Conservation (phyloP, 441 rosid species). For the Arabidopsis hybrid region DNA sequence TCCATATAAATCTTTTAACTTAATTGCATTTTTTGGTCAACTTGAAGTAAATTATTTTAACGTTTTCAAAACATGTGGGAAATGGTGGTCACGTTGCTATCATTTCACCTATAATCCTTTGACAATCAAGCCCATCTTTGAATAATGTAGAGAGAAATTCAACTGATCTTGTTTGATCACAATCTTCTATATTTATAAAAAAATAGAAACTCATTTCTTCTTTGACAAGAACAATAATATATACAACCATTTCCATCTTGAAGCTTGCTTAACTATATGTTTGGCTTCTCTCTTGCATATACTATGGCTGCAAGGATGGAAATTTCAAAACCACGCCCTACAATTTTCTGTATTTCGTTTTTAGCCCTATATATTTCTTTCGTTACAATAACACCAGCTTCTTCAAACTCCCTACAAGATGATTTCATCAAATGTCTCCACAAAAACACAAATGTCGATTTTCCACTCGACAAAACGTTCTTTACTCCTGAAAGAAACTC, state of each 20-base stretch:
- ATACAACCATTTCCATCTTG: background rate
- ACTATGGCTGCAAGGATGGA: background rate
- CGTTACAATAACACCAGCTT: slow-evolving; percentile 5
- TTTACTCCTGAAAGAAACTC: slow-evolving; percentile 48
- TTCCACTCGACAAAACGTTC: slow-evolving; percentile 48
- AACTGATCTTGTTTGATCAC: too few relatives aligned
- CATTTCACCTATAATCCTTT: too few relatives aligned
- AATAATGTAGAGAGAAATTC: too few relatives aligned
- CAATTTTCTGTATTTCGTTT: slow-evolving; percentile 3
- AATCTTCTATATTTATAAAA: too few relatives aligned
- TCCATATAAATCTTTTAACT: too few relatives aligned
- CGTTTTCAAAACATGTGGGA: too few relatives aligned
- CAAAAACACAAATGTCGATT: slow-evolving; percentile 37
- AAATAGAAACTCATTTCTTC: too few relatives aligned
- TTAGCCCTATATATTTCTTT: slow-evolving; percentile 13
- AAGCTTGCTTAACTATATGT: background rate
- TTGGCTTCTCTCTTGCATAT: background rate
- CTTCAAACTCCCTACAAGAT: slow-evolving; percentile 28
- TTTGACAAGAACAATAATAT: too few relatives aligned
- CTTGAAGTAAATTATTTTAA: too few relatives aligned
- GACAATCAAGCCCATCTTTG: too few relatives aligned
- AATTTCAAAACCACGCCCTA: background rate
- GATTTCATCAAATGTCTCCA: slow-evolving; percentile 54
- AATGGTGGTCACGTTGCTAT: too few relatives aligned
- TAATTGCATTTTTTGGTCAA: too few relatives aligned